Conservation (phyloP, 768 basidiomycete species). For the Heimioporus sp. region DNA sequence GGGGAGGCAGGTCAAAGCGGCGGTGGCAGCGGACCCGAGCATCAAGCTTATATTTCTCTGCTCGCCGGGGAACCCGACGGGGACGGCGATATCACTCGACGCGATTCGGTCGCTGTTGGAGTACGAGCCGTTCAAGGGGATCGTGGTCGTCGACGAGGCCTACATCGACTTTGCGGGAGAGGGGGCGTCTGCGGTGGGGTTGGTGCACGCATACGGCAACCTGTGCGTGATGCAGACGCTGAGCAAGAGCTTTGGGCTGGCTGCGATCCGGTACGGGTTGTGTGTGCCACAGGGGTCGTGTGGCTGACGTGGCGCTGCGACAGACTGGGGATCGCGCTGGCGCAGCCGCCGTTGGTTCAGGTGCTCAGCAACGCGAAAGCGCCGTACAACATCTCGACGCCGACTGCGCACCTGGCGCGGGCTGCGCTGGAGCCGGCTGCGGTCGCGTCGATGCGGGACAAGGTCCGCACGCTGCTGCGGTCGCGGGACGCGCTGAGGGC, state of each 20-base stretch:
- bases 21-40: constrained; percentile 62
- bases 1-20: constrained; percentile 63
- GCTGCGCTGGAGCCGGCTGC: constrained; percentile 72
- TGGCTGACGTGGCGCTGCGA: not conserved
- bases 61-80: constrained; percentile 97
- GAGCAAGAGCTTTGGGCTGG: constrained; percentile 94
- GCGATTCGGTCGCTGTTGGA: constrained; percentile 71
- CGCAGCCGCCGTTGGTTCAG: constrained; percentile 87
- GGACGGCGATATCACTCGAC: constrained; percentile 75
- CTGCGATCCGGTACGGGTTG: constrained; percentile 69
- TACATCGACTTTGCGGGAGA: constrained; percentile 89
- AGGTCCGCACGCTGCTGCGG: constrained; percentile 54
- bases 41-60: constrained; percentile 95
- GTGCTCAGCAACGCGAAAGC: constrained; percentile 94
- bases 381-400: constrained; percentile 94
- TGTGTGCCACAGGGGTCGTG: constrained; percentile 38
- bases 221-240: constrained; percentile 95
- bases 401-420: constrained; percentile 79
- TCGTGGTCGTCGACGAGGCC: constrained; percentile 94
- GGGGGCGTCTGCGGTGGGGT: constrained; percentile 58
- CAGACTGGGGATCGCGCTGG: constrained; percentile 87
- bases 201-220: constrained; percentile 83
- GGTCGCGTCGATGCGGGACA: constrained; percentile 59
- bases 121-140: constrained; percentile 81
- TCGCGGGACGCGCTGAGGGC: constrained; percentile 57